These are phyloP conservation scores for Hirsutella rhossiliensis DNA, from an alignment of 2,329 filamentous ascomycete genomes.

Conservation along the genomic window DNA sequence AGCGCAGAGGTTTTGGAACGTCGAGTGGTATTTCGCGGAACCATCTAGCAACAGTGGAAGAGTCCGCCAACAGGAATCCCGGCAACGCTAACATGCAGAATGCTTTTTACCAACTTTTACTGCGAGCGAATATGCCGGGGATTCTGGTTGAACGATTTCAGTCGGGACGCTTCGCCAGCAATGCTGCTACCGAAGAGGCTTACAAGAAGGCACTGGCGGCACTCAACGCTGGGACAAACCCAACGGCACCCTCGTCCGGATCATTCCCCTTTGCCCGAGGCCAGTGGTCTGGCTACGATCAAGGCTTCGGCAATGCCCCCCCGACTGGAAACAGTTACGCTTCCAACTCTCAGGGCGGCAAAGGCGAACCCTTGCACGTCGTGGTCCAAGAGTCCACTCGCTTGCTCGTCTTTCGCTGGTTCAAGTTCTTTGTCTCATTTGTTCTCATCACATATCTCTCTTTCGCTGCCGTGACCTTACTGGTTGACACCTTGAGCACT, in stretches of 20 bases:
- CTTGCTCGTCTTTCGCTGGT: slow-evolving; percentile 74
- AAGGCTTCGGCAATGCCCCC: slow-evolving; percentile 16
- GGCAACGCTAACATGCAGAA: slow-evolving; percentile 79
- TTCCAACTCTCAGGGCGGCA: slow-evolving; percentile 45
- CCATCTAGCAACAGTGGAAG: slow-evolving; percentile 74
- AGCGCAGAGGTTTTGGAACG: slow-evolving; percentile 26
- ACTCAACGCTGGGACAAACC: slow-evolving; percentile 17
- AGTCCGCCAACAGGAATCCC: slow-evolving; percentile 87
- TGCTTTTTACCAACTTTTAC: slow-evolving; percentile 82
- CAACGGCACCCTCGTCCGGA: slow-evolving; percentile 10
- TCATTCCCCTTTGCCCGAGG: slow-evolving; percentile 11
- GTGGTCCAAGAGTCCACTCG: slow-evolving; percentile 85
- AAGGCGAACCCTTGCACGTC: slow-evolving; percentile 83
- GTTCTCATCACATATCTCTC: slow-evolving; percentile 67
- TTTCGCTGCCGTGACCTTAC: slow-evolving; percentile 65
- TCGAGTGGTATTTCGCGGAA: slow-evolving; percentile 42
- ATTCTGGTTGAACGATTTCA: slow-evolving; percentile 87
- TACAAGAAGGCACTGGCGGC: slow-evolving; percentile 61
- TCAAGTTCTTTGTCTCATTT: slow-evolving; percentile 76
- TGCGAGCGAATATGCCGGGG: slow-evolving; percentile 85
- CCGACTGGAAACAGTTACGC: slow-evolving; percentile 8
- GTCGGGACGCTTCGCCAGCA: slow-evolving; percentile 74
- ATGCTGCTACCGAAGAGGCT: slow-evolving; percentile 61
- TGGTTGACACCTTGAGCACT: slow-evolving; percentile 69
- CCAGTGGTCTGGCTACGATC: slow-evolving; percentile 18